Base-by-base conservation (phyloP, 345 rosid species). In the Mallotus nudiflorus region DNA sequence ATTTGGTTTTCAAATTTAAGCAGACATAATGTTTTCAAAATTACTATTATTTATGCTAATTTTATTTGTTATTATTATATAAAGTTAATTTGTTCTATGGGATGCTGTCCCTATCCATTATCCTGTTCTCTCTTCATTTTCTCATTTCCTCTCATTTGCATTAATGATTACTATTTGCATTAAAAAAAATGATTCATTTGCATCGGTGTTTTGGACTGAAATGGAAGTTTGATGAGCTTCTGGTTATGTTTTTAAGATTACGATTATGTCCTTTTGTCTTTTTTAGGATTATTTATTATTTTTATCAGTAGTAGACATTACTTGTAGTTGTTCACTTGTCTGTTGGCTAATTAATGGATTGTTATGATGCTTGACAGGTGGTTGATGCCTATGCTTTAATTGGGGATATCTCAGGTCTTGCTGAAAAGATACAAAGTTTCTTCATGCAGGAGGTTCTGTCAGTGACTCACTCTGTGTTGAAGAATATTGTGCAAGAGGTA, bases 371-470 rank as follows among this genome's bases (percentile, higher is more conserved):
- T 79, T 70, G 71, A 62, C 86, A 96, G 99, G 98, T 92, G 67
- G 84, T 96, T 76, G 99, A 96, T 65, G 98, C 98, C 72, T 96
- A 92, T 88, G 98, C 99, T 72, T 82, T 96, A 70, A 96, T 96
- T 48, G 99, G 99, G 66, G 98, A 96, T 82, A 78, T 89, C 53
- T 88, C 98, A 70, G 99, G 99, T 77, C 98, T 96, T 70, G 95
- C 96, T 46, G 99, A 92, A 79, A 96, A 96, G 87, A 85, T 96
- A 74, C 97, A 96, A 67, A 96, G 98, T 83, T 92, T 89, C 82
- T 96, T 86, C 79, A 88, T 92, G 98, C 98, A 96, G 76, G 99
- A 96, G 80, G 95, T 91, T 85, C 87, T 96, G 69, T 87, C 98
- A 54, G 96, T 90, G 83, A 92, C 96, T 25, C 94, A 96, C 74